Evolutionary conservation across 169 alveolate genomes (phyloP).

Genomic region (Cryptosporidium meleagridis): DNA sequence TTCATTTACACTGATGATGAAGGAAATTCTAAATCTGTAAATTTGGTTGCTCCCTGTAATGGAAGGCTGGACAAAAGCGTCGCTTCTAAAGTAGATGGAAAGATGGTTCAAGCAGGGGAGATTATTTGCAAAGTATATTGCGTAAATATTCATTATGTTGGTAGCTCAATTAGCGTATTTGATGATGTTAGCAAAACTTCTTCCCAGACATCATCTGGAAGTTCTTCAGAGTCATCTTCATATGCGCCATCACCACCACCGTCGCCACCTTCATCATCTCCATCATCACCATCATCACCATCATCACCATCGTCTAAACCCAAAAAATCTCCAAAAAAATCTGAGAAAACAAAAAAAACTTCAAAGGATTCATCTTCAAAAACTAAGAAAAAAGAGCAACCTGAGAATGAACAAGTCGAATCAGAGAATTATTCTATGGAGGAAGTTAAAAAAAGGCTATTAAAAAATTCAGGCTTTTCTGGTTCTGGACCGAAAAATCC

Average conservation of each 20-base stretch:
- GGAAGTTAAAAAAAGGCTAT: no score
- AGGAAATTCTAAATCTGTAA: not conserved
- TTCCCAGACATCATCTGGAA: not conserved
- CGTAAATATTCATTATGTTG: not conserved
- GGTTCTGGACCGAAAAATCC: no score
- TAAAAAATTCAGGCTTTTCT: no score
- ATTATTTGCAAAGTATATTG: not conserved
- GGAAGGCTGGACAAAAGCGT: not conserved
- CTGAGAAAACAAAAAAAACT: no score
- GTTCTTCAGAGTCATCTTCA: not conserved
- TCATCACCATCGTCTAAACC: no score
- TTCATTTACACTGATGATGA: constrained; percentile 3
- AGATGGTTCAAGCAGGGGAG: constrained; percentile 5
- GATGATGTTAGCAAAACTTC: not conserved
- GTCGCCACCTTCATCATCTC: not conserved
- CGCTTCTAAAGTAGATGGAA: not conserved
- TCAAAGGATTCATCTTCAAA: no score
- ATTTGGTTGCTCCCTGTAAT: constrained; percentile 4
- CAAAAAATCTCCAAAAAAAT: no score
- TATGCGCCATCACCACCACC: not conserved
- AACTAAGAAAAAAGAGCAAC: no score
- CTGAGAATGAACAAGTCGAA: no score
- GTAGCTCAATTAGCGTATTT: not conserved
- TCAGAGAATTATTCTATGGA: no score
- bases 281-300: not conserved